These are phyloP conservation scores for Drechslerella coelobrocha DNA, from an alignment of 2,329 filamentous ascomycete genomes.

Conservation along the genomic window DNA sequence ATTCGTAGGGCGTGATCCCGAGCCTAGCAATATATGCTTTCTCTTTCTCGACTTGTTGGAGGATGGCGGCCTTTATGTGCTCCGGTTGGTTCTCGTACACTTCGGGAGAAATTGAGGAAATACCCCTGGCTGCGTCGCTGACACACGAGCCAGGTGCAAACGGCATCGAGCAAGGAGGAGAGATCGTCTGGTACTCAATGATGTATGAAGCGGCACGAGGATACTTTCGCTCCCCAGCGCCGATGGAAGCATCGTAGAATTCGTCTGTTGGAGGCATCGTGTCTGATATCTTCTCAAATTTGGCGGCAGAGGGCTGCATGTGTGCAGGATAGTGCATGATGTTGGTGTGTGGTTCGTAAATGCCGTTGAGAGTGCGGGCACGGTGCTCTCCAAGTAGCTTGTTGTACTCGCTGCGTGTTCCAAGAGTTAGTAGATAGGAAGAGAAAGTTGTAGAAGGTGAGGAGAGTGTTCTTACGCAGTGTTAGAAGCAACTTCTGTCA, in stretches of 20 bases:
- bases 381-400: conserved; percentile 31
- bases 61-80: conserved; percentile 27
- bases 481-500: conserved; percentile 21
- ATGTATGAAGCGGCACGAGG: conserved; percentile 11
- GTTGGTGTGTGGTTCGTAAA: conserved; percentile 49
- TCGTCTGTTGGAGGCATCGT: conserved; percentile 13
- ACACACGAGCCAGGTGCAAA: conserved; percentile 23
- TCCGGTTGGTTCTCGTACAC: conserved; percentile 28
- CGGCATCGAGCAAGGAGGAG: conserved; percentile 16
- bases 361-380: conserved; percentile 12
- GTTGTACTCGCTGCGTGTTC: conserved; percentile 28
- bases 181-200: conserved; percentile 16
- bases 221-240: conserved; percentile 16
- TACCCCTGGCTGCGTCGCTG: not conserved
- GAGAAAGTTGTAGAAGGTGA: not conserved
- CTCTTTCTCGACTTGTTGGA: conserved; percentile 20
- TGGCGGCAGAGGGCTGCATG: conserved; percentile 25
- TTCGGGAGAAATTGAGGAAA: conserved; percentile 25
- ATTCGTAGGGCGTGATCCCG: conserved; percentile 20
- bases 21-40: conserved; percentile 17
- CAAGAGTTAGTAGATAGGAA: conserved; percentile 5
- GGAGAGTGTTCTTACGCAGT: conserved; percentile 21
- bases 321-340: conserved; percentile 24
- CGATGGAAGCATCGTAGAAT: conserved; percentile 23
- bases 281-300: conserved; percentile 25